phyloP scores from a whole-genome alignment of 441 rosid genomes.

The Mallotus repandus region DNA sequence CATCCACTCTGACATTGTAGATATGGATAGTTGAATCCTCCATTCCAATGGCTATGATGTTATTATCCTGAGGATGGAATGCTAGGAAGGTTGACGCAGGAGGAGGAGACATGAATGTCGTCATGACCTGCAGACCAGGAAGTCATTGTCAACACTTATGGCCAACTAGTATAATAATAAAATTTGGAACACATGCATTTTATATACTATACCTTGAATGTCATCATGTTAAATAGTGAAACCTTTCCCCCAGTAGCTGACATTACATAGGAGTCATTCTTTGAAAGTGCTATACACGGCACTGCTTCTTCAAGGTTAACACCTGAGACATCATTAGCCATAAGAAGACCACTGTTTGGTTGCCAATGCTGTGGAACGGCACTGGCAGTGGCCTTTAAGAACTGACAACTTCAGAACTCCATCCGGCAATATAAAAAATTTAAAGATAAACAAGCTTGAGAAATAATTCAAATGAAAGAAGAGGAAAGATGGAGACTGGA shows the following conservation, averaged over 20 bases:
- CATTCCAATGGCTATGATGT: constrained; percentile 93
- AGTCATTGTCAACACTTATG: constrained; percentile 14
- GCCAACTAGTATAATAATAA: background rate
- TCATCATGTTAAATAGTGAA: constrained; percentile 88
- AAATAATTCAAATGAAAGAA: background rate
- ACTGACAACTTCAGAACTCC: constrained; percentile 31
- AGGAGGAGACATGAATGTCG: constrained; percentile 85
- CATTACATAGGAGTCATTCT: constrained; percentile 87
- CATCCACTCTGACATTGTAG: constrained; percentile 84
- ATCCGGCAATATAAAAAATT: constrained; percentile 4
- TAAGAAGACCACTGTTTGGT: constrained; percentile 91
- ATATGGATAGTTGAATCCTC: constrained; percentile 92
- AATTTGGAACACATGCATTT: background rate
- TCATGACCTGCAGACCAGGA: constrained; percentile 66
- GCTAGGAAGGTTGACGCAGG: constrained; percentile 91
- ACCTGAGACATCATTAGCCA: constrained; percentile 76
- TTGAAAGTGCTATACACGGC: constrained; percentile 92
- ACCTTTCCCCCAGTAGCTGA: constrained; percentile 93
- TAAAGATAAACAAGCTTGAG: background rate
- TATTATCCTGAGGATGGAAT: constrained; percentile 89
- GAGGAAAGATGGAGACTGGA: background rate
- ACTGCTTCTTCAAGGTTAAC: constrained; percentile 81
- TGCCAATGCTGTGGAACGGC: constrained; percentile 84
- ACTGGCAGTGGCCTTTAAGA: constrained; percentile 73
- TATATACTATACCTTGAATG: constrained; percentile 58